A percentile compares a stretch with the other conserved stretches of the same genome.
phyloP scores from a whole-genome alignment of 805 yeast species.

The Grigorovia humatica region DNA sequence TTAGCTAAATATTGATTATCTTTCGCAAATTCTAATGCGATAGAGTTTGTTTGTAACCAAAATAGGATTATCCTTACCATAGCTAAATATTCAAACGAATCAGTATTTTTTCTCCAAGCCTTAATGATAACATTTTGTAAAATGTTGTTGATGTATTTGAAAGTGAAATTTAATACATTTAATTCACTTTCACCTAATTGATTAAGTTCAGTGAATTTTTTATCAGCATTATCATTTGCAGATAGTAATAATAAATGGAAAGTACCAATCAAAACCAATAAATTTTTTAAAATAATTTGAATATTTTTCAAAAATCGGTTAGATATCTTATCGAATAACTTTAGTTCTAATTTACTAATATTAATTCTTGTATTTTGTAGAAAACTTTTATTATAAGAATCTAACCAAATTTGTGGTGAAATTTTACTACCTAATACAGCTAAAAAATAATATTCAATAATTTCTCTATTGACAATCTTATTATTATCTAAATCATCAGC shows the following conservation, averaged over 20 bases:
- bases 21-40: constrained; percentile 31
- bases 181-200: constrained; percentile 6
- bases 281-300: constrained; percentile 15
- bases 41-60: constrained; percentile 46
- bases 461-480: constrained; percentile 23
- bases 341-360: constrained; percentile 10
- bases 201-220: constrained; percentile 5
- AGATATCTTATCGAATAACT: constrained; percentile 17
- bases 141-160: constrained; percentile 32
- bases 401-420: constrained; percentile 19
- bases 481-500: constrained; percentile 17
- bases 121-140: constrained; percentile 23
- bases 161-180: constrained; percentile 31
- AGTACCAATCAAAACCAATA: constrained; percentile 20
- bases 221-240: constrained; percentile 1
- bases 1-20: constrained; percentile 26
- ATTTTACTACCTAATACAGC: constrained; percentile 20
- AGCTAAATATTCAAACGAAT: constrained; percentile 24
- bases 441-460: constrained; percentile 24
- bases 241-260: constrained; percentile 13
- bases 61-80: constrained; percentile 41
- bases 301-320: constrained; percentile 20
- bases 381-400: neutral
- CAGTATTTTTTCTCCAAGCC: constrained; percentile 18
- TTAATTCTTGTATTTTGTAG: constrained; percentile 4